These are phyloP conservation scores for Meyerozyma elateridarum DNA, from an alignment of 1,139 yeast genomes.

Conservation along the genomic window DNA sequence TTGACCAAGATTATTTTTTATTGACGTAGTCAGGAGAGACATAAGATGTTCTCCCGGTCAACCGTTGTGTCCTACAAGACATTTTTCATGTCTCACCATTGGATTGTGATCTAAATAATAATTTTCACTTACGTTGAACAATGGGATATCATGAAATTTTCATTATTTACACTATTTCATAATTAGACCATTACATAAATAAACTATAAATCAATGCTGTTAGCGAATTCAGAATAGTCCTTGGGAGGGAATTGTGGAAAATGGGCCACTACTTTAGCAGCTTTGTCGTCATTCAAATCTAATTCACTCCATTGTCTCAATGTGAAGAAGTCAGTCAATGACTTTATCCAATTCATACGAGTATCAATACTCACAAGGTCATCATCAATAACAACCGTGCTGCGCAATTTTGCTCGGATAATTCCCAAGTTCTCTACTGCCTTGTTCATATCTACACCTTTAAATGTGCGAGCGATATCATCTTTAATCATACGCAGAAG, in stretches of 20 bases:
- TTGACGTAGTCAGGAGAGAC: too few relatives aligned
- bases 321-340: constrained; percentile 56
- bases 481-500: constrained; percentile 64
- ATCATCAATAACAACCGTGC: constrained; percentile 36
- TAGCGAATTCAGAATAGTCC: constrained; percentile 29
- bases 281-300: constrained; percentile 16
- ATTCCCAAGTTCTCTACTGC: constrained; percentile 65
- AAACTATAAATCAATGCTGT: neutral
- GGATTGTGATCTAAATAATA: too few relatives aligned
- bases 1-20: too few relatives aligned
- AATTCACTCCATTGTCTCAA: constrained; percentile 58
- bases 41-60: too few relatives aligned
- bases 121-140: too few relatives aligned
- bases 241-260: constrained; percentile 42
- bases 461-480: constrained; percentile 44
- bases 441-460: constrained; percentile 41
- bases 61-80: too few relatives aligned
- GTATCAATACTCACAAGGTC: constrained; percentile 50
- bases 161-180: too few relatives aligned
- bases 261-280: constrained; percentile 26
- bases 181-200: neutral
- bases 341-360: constrained; percentile 72
- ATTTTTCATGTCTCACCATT: too few relatives aligned
- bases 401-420: constrained; percentile 51
- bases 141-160: too few relatives aligned